These are phyloP conservation scores for Daldinia grandis DNA, from an alignment of 495 filamentous ascomycete species.

Conservation along the genomic window DNA sequence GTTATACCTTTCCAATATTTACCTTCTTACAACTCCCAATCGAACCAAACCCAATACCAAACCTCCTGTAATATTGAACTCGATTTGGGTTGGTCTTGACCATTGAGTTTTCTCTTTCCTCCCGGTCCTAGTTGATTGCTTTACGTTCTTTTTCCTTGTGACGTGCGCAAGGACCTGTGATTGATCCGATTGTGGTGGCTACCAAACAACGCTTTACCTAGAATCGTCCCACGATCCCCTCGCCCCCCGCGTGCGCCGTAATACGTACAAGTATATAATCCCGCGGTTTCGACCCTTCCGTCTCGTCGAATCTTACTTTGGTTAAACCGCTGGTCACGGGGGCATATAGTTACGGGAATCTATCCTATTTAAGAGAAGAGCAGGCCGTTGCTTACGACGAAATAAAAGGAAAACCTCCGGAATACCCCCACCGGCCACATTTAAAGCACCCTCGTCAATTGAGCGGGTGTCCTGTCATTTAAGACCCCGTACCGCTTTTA, in stretches of 20 bases:
- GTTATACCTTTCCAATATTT: neutral
- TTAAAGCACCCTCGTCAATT: constrained; percentile 1
- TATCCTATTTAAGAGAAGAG: neutral
- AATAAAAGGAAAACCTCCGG: constrained; percentile 27
- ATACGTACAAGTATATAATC: constrained; percentile 31
- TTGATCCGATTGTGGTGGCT: constrained; percentile 30
- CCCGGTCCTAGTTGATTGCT: constrained; percentile 3
- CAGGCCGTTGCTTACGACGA: constrained; percentile 9
- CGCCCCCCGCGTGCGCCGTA: constrained; percentile 24
- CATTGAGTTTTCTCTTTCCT: constrained; percentile 10
- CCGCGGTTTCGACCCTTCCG: constrained; percentile 17
- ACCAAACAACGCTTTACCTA: constrained; percentile 21
- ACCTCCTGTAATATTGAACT: constrained; percentile 6
- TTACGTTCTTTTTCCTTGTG: constrained; percentile 20
- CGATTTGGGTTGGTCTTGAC: constrained; percentile 14
- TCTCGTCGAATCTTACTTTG: neutral
- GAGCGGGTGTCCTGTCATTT: constrained; percentile 11
- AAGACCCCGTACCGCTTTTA: constrained; percentile 22
- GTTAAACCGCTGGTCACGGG: constrained; percentile 11
- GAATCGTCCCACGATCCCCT: constrained; percentile 31
- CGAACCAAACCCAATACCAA: neutral
- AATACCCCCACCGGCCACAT: constrained; percentile 18
- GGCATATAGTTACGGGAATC: neutral
- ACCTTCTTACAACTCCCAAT: neutral
- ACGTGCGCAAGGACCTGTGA: constrained; percentile 33